These are phyloP conservation scores for Pholiota microspora DNA, from an alignment of 768 basidiomycete species.

Conservation along the genomic window DNA sequence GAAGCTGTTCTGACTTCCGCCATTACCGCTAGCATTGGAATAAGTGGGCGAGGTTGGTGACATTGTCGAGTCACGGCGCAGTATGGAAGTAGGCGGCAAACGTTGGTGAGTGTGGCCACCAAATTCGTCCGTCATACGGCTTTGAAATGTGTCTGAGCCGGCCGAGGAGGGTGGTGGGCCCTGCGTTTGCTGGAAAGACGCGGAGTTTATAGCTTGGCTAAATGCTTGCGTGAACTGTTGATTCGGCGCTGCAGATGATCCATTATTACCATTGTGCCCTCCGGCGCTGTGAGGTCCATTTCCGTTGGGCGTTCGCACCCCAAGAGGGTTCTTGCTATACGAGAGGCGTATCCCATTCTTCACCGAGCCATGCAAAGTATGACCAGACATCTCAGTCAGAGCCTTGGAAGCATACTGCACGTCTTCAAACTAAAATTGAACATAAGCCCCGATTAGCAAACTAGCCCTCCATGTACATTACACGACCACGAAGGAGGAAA, in stretches of 20 bases:
- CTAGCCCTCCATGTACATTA: conserved; percentile 42
- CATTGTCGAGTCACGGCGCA: conserved; percentile 18
- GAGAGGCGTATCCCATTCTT: conserved; percentile 94
- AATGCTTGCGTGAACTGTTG: conserved; percentile 33
- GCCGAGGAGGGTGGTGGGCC: conserved; percentile 1
- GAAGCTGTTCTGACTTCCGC: conserved; percentile 26
- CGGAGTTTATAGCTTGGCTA: conserved; percentile 22
- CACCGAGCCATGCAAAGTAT: conserved; percentile 87
- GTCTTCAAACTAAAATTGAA: conserved; percentile 79
- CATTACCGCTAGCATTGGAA: conserved; percentile 27
- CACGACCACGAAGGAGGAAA: conserved; percentile 24
- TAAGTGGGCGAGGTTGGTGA: conserved; percentile 13
- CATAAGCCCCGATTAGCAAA: conserved; percentile 11
- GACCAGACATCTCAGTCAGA: conserved; percentile 87
- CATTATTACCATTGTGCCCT: conserved; percentile 24
- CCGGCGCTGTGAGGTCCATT: conserved; percentile 67
- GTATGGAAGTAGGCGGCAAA: conserved; percentile 12
- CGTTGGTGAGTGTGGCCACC: conserved; percentile 13
- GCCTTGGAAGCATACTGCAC: conserved; percentile 81
- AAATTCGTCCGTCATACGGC: conserved; percentile 22
- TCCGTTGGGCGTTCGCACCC: conserved; percentile 79
- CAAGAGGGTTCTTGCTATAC: conserved; percentile 98
- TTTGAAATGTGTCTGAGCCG: conserved; percentile 16
- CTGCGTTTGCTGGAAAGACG: conserved; percentile 17
- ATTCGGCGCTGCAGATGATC: conserved; percentile 41